A percentile compares a stretch with the other conserved stretches of the same genome.
These are phyloP conservation scores for Bretschneidera sinensis DNA, from an alignment of 345 rosid genomes.

Conservation along the genomic window DNA sequence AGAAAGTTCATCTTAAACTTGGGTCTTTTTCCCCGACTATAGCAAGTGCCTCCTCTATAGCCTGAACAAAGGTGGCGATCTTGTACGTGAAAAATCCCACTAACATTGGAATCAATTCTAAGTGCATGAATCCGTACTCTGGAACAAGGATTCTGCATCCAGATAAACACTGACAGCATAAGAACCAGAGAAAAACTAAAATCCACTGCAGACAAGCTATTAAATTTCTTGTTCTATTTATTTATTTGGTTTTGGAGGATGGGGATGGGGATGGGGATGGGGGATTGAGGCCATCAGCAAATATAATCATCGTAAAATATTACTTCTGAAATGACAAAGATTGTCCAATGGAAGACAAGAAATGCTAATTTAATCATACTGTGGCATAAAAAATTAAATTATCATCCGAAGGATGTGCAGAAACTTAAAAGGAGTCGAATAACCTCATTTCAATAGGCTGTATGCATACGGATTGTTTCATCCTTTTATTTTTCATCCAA, in stretches of 20 bases:
- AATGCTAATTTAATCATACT: too few species aligned
- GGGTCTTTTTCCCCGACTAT: constrained; percentile 29
- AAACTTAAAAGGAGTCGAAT: too few species aligned
- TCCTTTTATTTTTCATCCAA: too few species aligned
- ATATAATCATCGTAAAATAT: neutral
- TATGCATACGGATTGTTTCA: too few species aligned
- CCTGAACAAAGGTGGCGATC: constrained; percentile 85
- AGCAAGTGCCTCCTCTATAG: constrained; percentile 63
- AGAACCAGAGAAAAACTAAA: neutral
- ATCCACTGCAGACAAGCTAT: neutral
- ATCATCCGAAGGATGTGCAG: too few species aligned
- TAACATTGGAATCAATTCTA: constrained; percentile 84
- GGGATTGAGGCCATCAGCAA: neutral
- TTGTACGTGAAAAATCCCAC: constrained; percentile 95
- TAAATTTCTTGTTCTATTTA: too few species aligned
- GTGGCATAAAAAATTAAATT: too few species aligned
- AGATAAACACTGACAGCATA: constrained; percentile 12
- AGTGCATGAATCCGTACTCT: constrained; percentile 65
- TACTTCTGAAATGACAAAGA: too few species aligned
- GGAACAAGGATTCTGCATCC: constrained; percentile 77
- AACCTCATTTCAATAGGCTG: too few species aligned
- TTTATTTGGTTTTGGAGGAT: too few species aligned
- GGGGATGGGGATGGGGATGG: too few species aligned
- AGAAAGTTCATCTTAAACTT: constrained; percentile 10
- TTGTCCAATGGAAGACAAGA: too few species aligned